Evolutionary conservation across 805 yeast species (phyloP), one percentile per base, ranked within the genome.

Genomic region (Kregervanrija delftensis): DNA sequence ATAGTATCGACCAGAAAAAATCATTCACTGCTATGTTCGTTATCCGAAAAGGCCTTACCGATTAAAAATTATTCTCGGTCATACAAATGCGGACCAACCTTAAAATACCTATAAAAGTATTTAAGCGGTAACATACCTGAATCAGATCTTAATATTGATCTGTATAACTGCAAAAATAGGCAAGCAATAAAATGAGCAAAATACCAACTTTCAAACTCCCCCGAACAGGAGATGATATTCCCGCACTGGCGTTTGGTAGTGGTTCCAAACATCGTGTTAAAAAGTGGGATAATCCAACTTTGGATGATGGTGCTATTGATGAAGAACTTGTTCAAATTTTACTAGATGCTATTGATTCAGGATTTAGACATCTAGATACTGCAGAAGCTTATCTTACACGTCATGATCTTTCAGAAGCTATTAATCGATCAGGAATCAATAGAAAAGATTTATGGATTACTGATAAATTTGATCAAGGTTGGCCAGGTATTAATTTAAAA

Each of bases 301-400:
- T 49, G 11, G 39, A 42, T 22, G 51, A 47, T 33, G 57, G 49
- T 28, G 44, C 58, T 8, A 39, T 57, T 4, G 63, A 60, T 41
- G 67, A 70, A 22, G 68, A 61, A 8, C 63, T 81, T 35, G 77
- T 73, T 5, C 67, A 71, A 5, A 70, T 76, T 15, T 50, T 80
- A 30, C 47, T 59, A 5, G 56, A 59, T 30, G 81, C 87, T 2
- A 55, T 83, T 16, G 62, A 71, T 2, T 57, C 60, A 12, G 83
- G 84, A 0, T 77, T 74, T 60, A 69, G 63, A 39, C 87, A 81
- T 58, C 61, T 83, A 39, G 88, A 82, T 56, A 77, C 83, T 8
- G 88, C 88, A 1, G 86, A 83, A 51, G 64, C 70, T n/a, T 83
- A 83, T 60, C 70, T 75, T 16, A 82, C 86, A 3, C 77, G 78